Base-by-base conservation (phyloP, 2,329 filamentous ascomycete species). In the Penicillium occitanis region DNA sequence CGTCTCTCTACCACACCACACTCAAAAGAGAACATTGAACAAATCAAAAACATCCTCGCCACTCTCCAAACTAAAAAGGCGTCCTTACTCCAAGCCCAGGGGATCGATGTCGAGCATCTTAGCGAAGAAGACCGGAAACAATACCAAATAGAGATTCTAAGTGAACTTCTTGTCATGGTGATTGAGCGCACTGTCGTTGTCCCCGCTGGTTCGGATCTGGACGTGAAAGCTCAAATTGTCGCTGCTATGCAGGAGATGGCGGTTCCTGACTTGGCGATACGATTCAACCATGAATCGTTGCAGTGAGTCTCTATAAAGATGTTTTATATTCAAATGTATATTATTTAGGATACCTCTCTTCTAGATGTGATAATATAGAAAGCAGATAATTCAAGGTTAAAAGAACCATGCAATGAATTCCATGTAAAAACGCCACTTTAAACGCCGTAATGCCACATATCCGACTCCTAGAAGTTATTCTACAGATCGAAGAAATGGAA, bases 11-110 rank as follows among this genome's bases (percentile, higher is more conserved):
- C 73, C 11, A 77, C 77, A 0, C 78, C 81, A 0, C 76, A 76
- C 28, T 80, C 76, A 30, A 80, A 81, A 69, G 78, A 79, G 57
- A 81, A 82, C 60, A 78, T 84, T 40, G 71, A 72, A 3, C 75
- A 79, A 53, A 79, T 85, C 10, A 75, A 77, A n/a, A 76, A 75
- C 14, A 74, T 84, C n/a, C 72, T 85, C 4, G 73, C 78, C 30
- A 70, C 78, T 50, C 73, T 85, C n/a, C 78, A 76, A 37, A 73
- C 79, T 8, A 74, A 74, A 61, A 79, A 79, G 66, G 70, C 73
- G 19, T 69, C 74, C 28, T 69, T 71, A 22, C 71, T 78, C 22
- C 69, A 73, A 40, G 70, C 71, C 2, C 74, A 77, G 22, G 78
- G 76, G 0, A 65, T 76, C 22, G 72, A 67, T 35, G 44, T 78